Conservation (phyloP, 139 green algal genomes). For the Chloropicon primus region DNA sequence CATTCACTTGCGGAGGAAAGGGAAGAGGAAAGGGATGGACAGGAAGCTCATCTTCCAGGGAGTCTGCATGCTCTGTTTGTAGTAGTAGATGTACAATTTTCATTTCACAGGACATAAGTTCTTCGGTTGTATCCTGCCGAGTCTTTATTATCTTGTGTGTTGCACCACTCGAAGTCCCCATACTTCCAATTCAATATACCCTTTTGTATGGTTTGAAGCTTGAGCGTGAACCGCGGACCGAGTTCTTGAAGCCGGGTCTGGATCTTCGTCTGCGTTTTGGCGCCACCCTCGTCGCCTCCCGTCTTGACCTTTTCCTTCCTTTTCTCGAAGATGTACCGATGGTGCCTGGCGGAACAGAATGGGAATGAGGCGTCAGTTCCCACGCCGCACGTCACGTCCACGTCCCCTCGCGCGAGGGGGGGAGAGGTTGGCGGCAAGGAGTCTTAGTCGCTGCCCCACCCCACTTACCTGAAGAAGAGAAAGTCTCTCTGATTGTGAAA, state of each 20-base stretch:
- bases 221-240: slow-evolving; percentile 91
- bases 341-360: slow-evolving; percentile 47
- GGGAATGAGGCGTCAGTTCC: background rate
- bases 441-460: slow-evolving; percentile 4
- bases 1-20: no score
- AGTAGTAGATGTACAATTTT: no score
- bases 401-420: background rate
- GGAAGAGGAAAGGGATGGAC: no score
- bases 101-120: slow-evolving; percentile 14
- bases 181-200: slow-evolving; percentile 85
- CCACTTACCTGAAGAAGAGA: slow-evolving; percentile 80
- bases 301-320: slow-evolving; percentile 30
- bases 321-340: slow-evolving; percentile 87
- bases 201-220: slow-evolving; percentile 77
- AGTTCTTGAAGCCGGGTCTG: slow-evolving; percentile 64
- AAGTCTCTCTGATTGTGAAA: slow-evolving; percentile 99
- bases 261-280: background rate
- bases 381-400: background rate
- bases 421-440: background rate
- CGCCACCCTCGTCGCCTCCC: slow-evolving; percentile 13
- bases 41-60: no score
- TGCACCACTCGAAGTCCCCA: slow-evolving; percentile 93
- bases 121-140: background rate
- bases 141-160: slow-evolving; percentile 30
- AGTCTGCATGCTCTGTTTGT: no score